These are phyloP conservation scores for Rhododendron williamsianum DNA, from an alignment of 148 eudicot genomes.

Conservation along the genomic window DNA sequence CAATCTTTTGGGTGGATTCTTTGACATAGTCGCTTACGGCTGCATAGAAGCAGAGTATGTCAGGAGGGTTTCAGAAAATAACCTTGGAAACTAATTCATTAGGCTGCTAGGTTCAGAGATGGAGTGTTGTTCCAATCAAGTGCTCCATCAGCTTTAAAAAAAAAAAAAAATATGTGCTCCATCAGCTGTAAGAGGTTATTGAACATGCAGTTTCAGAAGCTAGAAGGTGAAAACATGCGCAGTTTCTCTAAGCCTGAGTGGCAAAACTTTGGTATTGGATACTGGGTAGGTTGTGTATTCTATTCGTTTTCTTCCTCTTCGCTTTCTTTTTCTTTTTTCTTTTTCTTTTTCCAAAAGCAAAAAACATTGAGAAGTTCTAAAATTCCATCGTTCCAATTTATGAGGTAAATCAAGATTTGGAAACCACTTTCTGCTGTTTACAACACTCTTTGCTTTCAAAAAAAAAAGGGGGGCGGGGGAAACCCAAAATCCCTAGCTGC, in stretches of 20 bases:
- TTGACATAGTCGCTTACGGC: conserved; percentile 9
- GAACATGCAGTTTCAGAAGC: neutral
- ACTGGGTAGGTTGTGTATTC: neutral
- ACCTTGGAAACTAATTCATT: neutral
- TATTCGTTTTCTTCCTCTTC: neutral
- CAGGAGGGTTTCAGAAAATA: neutral
- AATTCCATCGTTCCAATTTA: neutral
- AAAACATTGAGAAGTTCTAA: neutral
- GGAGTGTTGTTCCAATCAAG: neutral
- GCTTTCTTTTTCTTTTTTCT: neutral
- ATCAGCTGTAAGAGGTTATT: neutral
- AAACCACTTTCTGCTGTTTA: neutral
- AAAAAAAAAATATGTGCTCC: neutral
- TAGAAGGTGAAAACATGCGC: neutral
- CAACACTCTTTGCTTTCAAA: neutral
- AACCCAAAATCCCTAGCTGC: neutral
- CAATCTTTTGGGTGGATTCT: conserved; percentile 16
- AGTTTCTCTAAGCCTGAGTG: neutral
- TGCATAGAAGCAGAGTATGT: neutral
- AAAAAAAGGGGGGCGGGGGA: neutral
- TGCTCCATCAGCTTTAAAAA: neutral
- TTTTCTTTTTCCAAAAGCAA: neutral
- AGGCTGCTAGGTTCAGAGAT: neutral
- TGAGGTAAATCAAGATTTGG: neutral
- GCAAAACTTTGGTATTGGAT: neutral